These are phyloP conservation scores for Albugo candida DNA, from an alignment of 352 stramenopile genomes.

Conservation along the genomic window DNA sequence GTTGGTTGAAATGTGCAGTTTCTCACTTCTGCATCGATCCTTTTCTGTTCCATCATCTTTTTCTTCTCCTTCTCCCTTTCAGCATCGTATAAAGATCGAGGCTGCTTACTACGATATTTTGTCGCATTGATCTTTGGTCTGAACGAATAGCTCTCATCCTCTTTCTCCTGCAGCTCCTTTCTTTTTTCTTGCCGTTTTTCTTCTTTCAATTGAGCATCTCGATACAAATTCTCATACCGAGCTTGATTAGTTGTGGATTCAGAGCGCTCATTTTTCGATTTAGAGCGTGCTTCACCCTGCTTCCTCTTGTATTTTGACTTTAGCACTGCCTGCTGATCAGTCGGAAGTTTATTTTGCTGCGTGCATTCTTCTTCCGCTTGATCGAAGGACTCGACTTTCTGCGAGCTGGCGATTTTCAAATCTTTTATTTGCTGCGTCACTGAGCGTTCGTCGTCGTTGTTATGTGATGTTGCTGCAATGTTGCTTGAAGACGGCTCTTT, in stretches of 20 bases:
- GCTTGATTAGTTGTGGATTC: conserved; percentile 1
- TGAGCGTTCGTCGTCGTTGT: too few relatives aligned
- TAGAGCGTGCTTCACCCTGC: too few relatives aligned
- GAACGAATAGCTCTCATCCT: conserved; percentile 48
- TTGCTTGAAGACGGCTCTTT: too few relatives aligned
- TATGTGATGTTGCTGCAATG: too few relatives aligned
- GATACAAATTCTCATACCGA: conserved; percentile 62
- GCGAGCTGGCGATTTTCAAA: too few relatives aligned
- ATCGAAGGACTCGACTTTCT: too few relatives aligned
- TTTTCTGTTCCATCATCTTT: conserved; percentile 46
- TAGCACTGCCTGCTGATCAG: too few relatives aligned
- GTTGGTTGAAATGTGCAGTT: conserved; percentile 56
- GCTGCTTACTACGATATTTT: conserved; percentile 29
- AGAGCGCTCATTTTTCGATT: too few relatives aligned
- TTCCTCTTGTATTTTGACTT: too few relatives aligned
- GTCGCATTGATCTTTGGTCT: conserved; percentile 49
- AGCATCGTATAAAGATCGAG: conserved; percentile 39
- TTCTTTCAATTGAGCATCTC: conserved; percentile 38
- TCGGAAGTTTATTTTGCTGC: too few relatives aligned
- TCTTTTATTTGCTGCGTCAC: too few relatives aligned
- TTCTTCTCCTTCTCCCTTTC: conserved; percentile 54
- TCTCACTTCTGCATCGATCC: conserved; percentile 34
- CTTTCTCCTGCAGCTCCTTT: conserved; percentile 26
- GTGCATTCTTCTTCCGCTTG: too few relatives aligned
- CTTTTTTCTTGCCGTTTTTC: conserved; percentile 51